Conservation (phyloP, 2,329 filamentous ascomycete genomes). For the Xylariaceae sp. region DNA sequence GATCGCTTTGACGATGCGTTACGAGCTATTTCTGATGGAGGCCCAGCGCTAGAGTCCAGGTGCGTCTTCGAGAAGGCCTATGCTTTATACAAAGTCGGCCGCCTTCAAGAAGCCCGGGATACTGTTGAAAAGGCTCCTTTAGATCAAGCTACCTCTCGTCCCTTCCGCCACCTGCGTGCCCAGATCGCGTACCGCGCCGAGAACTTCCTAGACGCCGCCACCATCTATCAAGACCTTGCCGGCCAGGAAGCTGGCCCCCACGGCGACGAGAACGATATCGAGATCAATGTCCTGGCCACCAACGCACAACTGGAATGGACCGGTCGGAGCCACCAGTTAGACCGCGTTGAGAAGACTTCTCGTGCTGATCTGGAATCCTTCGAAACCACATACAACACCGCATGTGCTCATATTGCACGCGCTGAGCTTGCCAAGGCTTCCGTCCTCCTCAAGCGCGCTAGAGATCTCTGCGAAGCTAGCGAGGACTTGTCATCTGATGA, state of each 20-base stretch:
- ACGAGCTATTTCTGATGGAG: constrained; percentile 61
- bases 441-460: constrained; percentile 64
- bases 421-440: constrained; percentile 63
- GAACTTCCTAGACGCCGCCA: constrained; percentile 62
- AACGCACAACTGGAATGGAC: constrained; percentile 71
- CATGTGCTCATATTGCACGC: constrained; percentile 66
- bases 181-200: constrained; percentile 71
- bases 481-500: constrained; percentile 72
- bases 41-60: constrained; percentile 54
- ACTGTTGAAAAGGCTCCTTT: constrained; percentile 35
- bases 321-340: constrained; percentile 48
- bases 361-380: constrained; percentile 68
- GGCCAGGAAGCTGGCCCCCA: constrained; percentile 40
- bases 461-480: constrained; percentile 65
- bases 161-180: constrained; percentile 53
- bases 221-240: constrained; percentile 59
- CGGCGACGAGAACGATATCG: constrained; percentile 68
- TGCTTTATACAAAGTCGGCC: constrained; percentile 76
- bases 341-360: constrained; percentile 49
- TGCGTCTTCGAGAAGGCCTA: constrained; percentile 71
- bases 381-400: constrained; percentile 77
- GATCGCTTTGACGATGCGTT: constrained; percentile 78
- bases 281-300: constrained; percentile 70
- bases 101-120: constrained; percentile 59
- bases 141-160: constrained; percentile 29